Evolutionary conservation across 2,329 filamentous ascomycete species (phyloP).

Genomic region (Fusarium duplospermum): DNA sequence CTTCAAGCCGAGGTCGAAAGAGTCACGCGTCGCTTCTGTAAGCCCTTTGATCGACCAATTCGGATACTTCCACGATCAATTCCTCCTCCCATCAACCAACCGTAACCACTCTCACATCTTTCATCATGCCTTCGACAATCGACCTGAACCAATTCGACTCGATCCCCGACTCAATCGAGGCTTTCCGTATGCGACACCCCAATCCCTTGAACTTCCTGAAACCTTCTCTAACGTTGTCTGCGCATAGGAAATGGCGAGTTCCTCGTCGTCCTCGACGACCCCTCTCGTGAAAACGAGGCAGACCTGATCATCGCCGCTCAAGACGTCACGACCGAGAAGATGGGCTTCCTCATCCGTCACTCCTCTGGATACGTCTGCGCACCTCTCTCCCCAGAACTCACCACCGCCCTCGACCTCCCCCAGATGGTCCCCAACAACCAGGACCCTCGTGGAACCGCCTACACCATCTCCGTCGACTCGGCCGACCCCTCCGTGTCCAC

Average conservation of each 20-base stretch:
- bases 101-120: background rate
- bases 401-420: conserved; percentile 79
- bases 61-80: conserved; percentile 1
- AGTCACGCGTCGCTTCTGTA: conserved; percentile 6
- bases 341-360: conserved; percentile 95
- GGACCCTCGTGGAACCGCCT: conserved; percentile 91
- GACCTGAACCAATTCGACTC: conserved; percentile 68
- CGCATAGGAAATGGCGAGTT: conserved; percentile 81
- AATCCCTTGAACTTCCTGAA: background rate
- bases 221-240: conserved; percentile 21
- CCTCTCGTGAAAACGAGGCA: conserved; percentile 95
- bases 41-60: conserved; percentile 2
- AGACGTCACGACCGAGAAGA: conserved; percentile 85
- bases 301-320: conserved; percentile 95
- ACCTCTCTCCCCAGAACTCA: conserved; percentile 77
- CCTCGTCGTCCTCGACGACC: conserved; percentile 93
- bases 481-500: conserved; percentile 80
- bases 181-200: conserved; percentile 66
- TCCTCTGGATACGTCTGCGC: conserved; percentile 93
- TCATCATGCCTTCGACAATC: conserved; percentile 64
- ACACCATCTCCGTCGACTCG: conserved; percentile 90
- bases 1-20: conserved; percentile 37
- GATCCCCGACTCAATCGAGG: conserved; percentile 72
- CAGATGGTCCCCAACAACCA: conserved; percentile 84
- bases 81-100: background rate